A percentile compares a stretch with the other conserved stretches of the same genome.
Evolutionary conservation across 225 moss, liverwort and hornwort genomes (phyloP).

Genomic region (Pseudoscleropodium purum): DNA sequence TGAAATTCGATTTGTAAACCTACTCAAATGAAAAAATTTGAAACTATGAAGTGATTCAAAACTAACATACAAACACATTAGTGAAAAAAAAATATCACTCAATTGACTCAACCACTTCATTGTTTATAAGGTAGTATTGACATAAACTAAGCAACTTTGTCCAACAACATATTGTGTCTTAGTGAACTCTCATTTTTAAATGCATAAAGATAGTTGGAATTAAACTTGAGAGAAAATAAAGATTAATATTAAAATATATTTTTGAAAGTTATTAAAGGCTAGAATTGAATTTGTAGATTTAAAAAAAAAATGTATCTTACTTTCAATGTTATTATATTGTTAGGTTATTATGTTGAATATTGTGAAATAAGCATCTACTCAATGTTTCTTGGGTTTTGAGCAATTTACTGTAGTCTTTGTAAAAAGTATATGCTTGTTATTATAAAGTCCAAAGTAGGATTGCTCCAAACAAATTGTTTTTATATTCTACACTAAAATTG

Average conservation of each 20-base stretch:
- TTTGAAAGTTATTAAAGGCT: not conserved
- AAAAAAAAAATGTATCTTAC: accelerated
- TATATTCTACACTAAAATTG: not conserved
- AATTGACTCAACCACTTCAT: accelerated
- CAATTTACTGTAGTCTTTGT: not conserved
- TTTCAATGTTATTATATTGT: not conserved
- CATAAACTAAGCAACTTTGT: accelerated
- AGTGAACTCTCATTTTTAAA: not conserved
- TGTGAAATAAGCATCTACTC: not conserved
- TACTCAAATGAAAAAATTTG: no score
- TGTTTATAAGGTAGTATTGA: not conserved
- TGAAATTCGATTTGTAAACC: no score
- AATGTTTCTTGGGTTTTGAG: not conserved
- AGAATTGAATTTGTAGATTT: not conserved
- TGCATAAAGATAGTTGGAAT: not conserved
- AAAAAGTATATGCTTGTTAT: not conserved
- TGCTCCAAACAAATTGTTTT: accelerated
- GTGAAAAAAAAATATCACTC: no score
- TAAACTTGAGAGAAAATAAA: not conserved
- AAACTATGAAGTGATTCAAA: no score
- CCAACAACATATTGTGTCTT: accelerated
- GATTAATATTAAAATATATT: no score
- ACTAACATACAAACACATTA: no score
- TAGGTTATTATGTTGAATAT: no score
- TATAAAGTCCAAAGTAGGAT: not conserved